Evolutionary conservation across 2,329 filamentous ascomycete species (phyloP).

Genomic region (Epichloe amarillans): DNA sequence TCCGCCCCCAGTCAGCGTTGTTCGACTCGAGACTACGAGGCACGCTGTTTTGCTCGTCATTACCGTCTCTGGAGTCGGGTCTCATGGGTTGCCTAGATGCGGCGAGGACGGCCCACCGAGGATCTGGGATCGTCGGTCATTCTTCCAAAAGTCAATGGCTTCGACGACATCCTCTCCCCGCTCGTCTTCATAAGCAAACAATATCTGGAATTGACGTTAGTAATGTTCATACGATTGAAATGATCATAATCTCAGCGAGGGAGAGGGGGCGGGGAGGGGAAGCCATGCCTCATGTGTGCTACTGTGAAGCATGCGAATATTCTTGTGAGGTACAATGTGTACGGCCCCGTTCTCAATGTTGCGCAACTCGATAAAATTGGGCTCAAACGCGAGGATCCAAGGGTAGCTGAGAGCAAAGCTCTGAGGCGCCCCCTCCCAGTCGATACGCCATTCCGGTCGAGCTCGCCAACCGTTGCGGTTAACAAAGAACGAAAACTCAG

Average conservation of each 20-base stretch:
- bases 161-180: constrained; percentile 85
- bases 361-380: constrained; percentile 92
- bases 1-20: constrained; percentile 5
- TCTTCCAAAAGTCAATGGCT: constrained; percentile 93
- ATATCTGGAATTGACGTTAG: constrained; percentile 46
- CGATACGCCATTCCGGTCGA: constrained; percentile 89
- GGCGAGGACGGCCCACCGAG: constrained; percentile 10
- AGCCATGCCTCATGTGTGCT: constrained; percentile 81
- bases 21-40: not conserved
- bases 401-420: constrained; percentile 91
- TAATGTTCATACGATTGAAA: too few relatives aligned
- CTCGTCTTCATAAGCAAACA: constrained; percentile 97
- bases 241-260: too few relatives aligned
- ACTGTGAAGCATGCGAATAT: constrained; percentile 93
- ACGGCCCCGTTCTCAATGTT: constrained; percentile 91
- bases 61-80: not conserved
- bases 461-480: constrained; percentile 97
- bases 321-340: constrained; percentile 91
- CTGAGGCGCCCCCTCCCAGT: constrained; percentile 90
- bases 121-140: constrained; percentile 36
- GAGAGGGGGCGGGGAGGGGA: too few relatives aligned
- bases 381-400: constrained; percentile 93
- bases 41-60: not conserved
- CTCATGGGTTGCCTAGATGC: constrained; percentile 1
- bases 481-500: constrained; percentile 98